Conservation (phyloP, 208 protist species). For the Trypanosoma avium region DNA sequence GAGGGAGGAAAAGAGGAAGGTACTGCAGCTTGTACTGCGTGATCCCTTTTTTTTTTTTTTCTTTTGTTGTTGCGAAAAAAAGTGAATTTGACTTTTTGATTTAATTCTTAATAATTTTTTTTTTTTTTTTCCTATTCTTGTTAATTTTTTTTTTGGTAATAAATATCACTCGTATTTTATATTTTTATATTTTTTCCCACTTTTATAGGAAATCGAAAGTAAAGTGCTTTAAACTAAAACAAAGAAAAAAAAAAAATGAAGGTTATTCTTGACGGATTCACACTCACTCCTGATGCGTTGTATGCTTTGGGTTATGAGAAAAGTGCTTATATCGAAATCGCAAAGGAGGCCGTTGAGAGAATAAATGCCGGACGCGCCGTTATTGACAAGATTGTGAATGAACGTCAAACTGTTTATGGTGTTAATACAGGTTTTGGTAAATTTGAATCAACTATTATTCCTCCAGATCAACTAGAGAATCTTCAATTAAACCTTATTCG, state of each 20-base stretch:
- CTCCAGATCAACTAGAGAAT: constrained; percentile 44
- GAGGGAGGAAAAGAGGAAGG: too few species aligned
- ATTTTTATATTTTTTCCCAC: too few species aligned
- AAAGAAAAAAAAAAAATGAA: constrained; percentile 8
- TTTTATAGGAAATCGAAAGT: background rate
- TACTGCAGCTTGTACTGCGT: too few species aligned
- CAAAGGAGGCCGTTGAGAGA: constrained; percentile 2
- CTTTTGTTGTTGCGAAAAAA: background rate
- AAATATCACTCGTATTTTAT: too few species aligned
- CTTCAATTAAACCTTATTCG: constrained; percentile 82
- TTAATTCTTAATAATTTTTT: background rate
- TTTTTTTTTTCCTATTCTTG: constrained; percentile 11
- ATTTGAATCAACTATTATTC: constrained; percentile 66
- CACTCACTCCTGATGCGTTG: constrained; percentile 23
- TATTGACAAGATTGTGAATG: constrained; percentile 30
- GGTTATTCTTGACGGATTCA: constrained; percentile 25
- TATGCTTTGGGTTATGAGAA: constrained; percentile 18
- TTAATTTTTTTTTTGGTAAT: background rate
- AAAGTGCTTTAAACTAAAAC: background rate
- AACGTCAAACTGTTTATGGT: constrained; percentile 49
- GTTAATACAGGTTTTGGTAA: constrained; percentile 88
- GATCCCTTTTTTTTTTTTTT: too few species aligned
- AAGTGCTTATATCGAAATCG: constrained; percentile 10
- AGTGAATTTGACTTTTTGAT: background rate
- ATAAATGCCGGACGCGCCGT: constrained; percentile 23